Base-by-base conservation (phyloP, 345 rosid genomes). In the Syzygium aqueum region DNA sequence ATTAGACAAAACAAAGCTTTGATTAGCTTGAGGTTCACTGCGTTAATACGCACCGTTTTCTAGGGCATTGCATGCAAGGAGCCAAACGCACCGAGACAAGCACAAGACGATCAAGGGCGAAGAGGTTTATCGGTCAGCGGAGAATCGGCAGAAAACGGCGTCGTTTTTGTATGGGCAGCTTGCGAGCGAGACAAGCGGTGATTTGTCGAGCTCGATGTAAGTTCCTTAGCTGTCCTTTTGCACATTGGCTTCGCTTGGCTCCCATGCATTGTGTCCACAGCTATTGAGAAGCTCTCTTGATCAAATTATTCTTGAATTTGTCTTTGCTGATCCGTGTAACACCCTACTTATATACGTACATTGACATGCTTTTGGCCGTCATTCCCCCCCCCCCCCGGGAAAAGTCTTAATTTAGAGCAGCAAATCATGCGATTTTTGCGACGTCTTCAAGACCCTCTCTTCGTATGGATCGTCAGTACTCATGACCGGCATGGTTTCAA, bases 171-270 rank as follows among this genome's bases (percentile, higher is more conserved):
- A 30, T n/a, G 56, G 57, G 28, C 23, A 14, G 13, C 33, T 53
- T 37, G 28, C 37, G 85, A 51, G 17, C 28, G 65, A 28, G 51
- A 51, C 82, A 23, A 85, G 61, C 57, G 91, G 88, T 90, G 89
- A 83, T 90, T 93, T 93, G 95, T 93, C 94, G 94, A 91, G 87
- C 91, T 87, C 88, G 91, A 84, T 93, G 94, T 88, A 86, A 51
- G 90, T 86, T 89, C 77, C 78, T 90, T 57, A 73, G 87, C 88
- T 89, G 92, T 40, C 86, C 19, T 91, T 91, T 53, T 86, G 82
- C 84, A 80, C 84, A 84, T 59, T 43, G 78, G 50, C 84, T 52
- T 86, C 54, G 57, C 89, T 78, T 59, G 87, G 86, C 89, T 80
- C 67, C 46, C 37, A 50, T 50, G 54, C 22, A 50, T 46, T 51